A percentile compares a stretch with the other conserved stretches of the same genome.
Conservation (phyloP, 352 stramenopile species). For the Pythium periplocum region DNA sequence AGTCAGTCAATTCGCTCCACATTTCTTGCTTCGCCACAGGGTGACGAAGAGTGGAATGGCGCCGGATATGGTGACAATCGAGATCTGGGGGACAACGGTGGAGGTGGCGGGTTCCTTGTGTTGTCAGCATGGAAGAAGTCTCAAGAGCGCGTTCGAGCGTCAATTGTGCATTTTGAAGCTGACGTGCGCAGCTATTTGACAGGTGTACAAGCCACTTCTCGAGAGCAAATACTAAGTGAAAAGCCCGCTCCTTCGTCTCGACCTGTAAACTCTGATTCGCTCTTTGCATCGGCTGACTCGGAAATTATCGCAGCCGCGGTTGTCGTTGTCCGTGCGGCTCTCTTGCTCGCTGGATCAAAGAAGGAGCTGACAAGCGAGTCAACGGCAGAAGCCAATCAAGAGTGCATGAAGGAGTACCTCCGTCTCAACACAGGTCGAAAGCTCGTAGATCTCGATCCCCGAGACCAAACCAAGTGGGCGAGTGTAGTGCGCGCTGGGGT, state of each 20-base stretch:
- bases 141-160: slow-evolving; percentile 17
- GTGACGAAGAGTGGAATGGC: slow-evolving; percentile 49
- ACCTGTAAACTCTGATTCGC: too few species aligned
- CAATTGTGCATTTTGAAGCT: slow-evolving; percentile 29
- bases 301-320: not conserved
- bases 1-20: too few species aligned
- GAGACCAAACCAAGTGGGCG: slow-evolving; percentile 19
- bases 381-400: slow-evolving; percentile 12
- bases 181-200: slow-evolving; percentile 47
- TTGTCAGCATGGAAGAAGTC: slow-evolving; percentile 21
- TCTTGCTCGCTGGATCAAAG: slow-evolving; percentile 32
- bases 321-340: slow-evolving; percentile 23
- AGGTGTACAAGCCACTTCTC: slow-evolving; percentile 23
- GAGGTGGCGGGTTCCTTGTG: slow-evolving; percentile 46
- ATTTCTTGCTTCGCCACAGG: slow-evolving; percentile 12
- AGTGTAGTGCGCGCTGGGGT: slow-evolving; percentile 10
- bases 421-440: slow-evolving; percentile 20
- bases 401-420: slow-evolving; percentile 42
- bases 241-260: too few species aligned
- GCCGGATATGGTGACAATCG: slow-evolving; percentile 25
- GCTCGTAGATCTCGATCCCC: slow-evolving; percentile 29
- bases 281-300: slow-evolving; percentile 4
- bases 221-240: not conserved
- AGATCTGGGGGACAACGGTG: slow-evolving; percentile 18
- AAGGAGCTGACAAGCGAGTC: slow-evolving; percentile 23